Conservation (phyloP, 495 filamentous ascomycete genomes). For the Amniculicola lignicola region DNA sequence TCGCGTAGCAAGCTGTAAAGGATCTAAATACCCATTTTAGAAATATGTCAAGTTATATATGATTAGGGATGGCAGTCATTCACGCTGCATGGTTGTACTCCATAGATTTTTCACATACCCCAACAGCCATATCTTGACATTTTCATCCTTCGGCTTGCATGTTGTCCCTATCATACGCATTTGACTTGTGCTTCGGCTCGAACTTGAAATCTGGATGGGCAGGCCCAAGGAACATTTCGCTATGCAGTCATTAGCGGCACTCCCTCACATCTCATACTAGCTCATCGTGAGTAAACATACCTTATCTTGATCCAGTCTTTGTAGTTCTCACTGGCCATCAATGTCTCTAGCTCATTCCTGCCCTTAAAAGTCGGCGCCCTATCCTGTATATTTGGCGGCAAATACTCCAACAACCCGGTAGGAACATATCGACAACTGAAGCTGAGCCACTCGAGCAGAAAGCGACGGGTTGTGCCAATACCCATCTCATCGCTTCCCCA, state of each 20-base stretch:
- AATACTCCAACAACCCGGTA: constrained; percentile 77
- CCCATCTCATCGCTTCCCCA: constrained; percentile 96
- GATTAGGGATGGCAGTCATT: no score
- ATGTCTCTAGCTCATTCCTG: constrained; percentile 83
- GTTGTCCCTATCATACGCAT: constrained; percentile 69
- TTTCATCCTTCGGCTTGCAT: constrained; percentile 59
- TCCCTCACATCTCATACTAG: not conserved
- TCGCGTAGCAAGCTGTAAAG: no score
- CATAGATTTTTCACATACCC: no score
- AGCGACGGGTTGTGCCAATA: constrained; percentile 80
- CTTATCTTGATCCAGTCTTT: constrained; percentile 98
- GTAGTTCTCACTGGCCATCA: constrained; percentile 84
- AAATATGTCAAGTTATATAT: no score
- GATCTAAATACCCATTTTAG: no score
- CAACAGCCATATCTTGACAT: no score
- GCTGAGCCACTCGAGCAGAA: constrained; percentile 91
- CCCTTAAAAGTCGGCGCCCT: constrained; percentile 78
- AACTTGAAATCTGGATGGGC: constrained; percentile 88
- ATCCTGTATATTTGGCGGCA: constrained; percentile 85
- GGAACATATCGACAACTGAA: constrained; percentile 90
- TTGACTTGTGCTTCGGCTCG: constrained; percentile 97
- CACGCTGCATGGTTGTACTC: no score
- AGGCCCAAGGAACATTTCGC: constrained; percentile 96
- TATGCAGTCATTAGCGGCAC: constrained; percentile 41
- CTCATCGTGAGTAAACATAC: constrained; percentile 52